Conservation (phyloP, 139 green algal genomes). For the Zygnema cylindricum region DNA sequence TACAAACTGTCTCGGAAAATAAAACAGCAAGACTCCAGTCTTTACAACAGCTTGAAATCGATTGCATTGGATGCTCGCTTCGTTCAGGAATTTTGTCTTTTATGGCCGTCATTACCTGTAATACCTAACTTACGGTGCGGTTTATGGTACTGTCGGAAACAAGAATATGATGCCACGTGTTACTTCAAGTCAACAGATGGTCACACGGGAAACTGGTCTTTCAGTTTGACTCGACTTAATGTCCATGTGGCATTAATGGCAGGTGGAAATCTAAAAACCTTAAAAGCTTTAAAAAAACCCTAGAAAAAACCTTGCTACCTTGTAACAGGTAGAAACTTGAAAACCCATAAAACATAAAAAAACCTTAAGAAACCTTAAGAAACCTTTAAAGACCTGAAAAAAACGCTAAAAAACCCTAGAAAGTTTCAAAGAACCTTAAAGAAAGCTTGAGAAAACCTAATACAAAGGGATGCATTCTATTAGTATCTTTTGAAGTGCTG, state of each 20-base stretch:
- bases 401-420: too few relatives aligned
- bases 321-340: too few relatives aligned
- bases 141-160: constrained; percentile 75
- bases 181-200: constrained; percentile 98
- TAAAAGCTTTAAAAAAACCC: too few relatives aligned
- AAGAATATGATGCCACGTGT: constrained; percentile 64
- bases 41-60: constrained; percentile 82
- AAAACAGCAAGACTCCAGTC: constrained; percentile 68
- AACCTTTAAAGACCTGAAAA: too few relatives aligned
- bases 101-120: constrained; percentile 75
- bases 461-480: too few relatives aligned
- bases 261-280: too few relatives aligned
- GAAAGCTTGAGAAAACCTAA: too few relatives aligned
- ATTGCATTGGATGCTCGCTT: constrained; percentile 80
- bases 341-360: too few relatives aligned
- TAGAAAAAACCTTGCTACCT: too few relatives aligned
- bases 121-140: constrained; percentile 90
- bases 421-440: too few relatives aligned
- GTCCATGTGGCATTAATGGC: constrained; percentile 72
- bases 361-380: too few relatives aligned
- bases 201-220: constrained; percentile 86
- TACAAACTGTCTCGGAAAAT: constrained; percentile 63
- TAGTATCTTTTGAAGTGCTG: too few relatives aligned
- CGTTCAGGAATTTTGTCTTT: constrained; percentile 63
- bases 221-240: constrained; percentile 88